Evolutionary conservation across 495 filamentous ascomycete species (phyloP).

Genomic region (Tuber calosporum): DNA sequence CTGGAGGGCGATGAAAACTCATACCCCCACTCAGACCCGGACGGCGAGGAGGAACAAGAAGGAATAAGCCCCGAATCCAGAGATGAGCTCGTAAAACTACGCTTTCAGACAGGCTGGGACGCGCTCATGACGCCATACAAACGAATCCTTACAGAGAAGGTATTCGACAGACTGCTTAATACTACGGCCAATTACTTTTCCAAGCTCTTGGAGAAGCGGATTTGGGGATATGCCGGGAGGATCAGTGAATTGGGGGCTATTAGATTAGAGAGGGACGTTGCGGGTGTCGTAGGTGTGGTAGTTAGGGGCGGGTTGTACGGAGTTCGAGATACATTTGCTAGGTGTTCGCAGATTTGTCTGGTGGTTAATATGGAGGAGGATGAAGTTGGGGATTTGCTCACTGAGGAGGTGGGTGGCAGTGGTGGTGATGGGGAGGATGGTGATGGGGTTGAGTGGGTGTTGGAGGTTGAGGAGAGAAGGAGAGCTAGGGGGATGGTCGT

Average conservation of each 20-base stretch:
- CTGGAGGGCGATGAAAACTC: constrained; percentile 32
- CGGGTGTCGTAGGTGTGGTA: constrained; percentile 67
- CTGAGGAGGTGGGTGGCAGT: background rate
- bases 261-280: constrained; percentile 79
- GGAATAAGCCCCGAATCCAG: constrained; percentile 48
- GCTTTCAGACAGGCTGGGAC: constrained; percentile 79
- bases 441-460: constrained; percentile 50
- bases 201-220: constrained; percentile 75
- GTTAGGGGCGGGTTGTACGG: constrained; percentile 69
- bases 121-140: constrained; percentile 70
- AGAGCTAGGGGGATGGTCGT: constrained; percentile 57
- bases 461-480: constrained; percentile 57
- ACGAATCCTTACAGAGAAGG: constrained; percentile 70
- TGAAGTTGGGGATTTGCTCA: constrained; percentile 75
- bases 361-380: constrained; percentile 96
- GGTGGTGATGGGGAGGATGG: constrained; percentile 46
- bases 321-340: constrained; percentile 70
- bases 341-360: constrained; percentile 75
- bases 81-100: constrained; percentile 57
- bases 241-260: constrained; percentile 78
- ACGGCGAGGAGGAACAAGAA: constrained; percentile 49
- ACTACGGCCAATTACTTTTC: constrained; percentile 66
- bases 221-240: constrained; percentile 75
- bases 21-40: constrained; percentile 19
- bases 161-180: constrained; percentile 63